Percentiles rank a stretch among this genome's conserved stretches.
These are phyloP conservation scores for Pinus taeda DNA, from an alignment of 75 land plant genomes.

Conservation along the genomic window DNA sequence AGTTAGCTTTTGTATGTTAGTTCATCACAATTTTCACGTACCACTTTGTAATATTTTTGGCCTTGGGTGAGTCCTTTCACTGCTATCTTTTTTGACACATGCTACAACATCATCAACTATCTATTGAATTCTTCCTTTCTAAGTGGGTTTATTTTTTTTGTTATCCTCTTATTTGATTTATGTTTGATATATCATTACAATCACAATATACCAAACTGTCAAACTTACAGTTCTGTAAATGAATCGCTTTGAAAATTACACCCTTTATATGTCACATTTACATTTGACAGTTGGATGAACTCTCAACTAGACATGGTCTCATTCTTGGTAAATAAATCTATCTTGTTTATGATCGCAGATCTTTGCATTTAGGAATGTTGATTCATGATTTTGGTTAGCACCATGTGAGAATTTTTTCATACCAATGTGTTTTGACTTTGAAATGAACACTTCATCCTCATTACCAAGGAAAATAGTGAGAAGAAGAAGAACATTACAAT, in stretches of 20 bases:
- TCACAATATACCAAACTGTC: background rate
- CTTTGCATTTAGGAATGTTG: too few relatives aligned
- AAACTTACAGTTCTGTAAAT: background rate
- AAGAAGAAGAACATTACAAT: too few relatives aligned
- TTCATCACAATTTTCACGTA: background rate
- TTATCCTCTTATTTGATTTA: too few relatives aligned
- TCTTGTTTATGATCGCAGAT: background rate
- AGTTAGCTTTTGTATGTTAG: too few relatives aligned
- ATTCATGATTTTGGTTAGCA: too few relatives aligned
- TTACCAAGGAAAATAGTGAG: too few relatives aligned
- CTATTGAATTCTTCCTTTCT: background rate
- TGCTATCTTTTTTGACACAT: background rate
- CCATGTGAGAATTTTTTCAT: too few relatives aligned
- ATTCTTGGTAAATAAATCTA: background rate
- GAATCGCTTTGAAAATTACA: background rate
- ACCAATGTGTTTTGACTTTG: too few relatives aligned
- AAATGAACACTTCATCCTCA: too few relatives aligned
- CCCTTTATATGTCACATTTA: background rate
- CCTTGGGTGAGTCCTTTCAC: background rate
- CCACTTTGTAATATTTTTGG: background rate
- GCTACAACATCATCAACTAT: background rate
- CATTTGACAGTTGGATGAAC: background rate
- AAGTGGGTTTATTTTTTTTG: too few relatives aligned
- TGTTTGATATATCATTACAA: too few relatives aligned
- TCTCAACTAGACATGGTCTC: background rate